A percentile compares a stretch with the other conserved stretches of the same genome.
These are phyloP conservation scores for Infundibulicybe gibba DNA, from an alignment of 768 basidiomycete species.

Conservation along the genomic window DNA sequence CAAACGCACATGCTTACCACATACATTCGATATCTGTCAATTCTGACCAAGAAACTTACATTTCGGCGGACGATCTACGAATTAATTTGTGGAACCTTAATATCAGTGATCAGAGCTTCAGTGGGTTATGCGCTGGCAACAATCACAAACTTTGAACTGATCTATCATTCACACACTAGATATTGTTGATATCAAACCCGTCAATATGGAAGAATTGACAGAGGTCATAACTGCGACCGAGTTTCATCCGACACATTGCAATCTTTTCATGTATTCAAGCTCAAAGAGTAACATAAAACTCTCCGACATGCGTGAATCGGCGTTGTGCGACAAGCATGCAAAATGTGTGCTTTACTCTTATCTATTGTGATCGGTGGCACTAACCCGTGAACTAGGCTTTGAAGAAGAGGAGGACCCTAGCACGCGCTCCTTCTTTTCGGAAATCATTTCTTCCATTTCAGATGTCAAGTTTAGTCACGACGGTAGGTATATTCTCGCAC, in stretches of 20 bases:
- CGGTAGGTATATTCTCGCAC: conserved; percentile 92
- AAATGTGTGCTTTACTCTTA: conserved; percentile 66
- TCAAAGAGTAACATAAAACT: conserved; percentile 99
- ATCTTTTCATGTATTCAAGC: conserved; percentile 99
- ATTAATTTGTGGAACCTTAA: conserved; percentile 99
- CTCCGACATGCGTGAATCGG: conserved; percentile 98
- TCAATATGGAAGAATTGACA: conserved; percentile 99
- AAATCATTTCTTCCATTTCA: conserved; percentile 99
- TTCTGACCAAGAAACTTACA: conserved; percentile 99
- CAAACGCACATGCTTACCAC: conserved; percentile 99
- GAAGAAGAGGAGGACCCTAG: conserved; percentile 99
- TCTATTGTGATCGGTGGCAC: conserved; percentile 7
- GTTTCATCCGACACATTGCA: conserved; percentile 97
- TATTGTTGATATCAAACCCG: conserved; percentile 99
- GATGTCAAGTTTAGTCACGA: conserved; percentile 99
- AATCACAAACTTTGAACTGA: no score
- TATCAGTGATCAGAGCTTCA: conserved; percentile 98
- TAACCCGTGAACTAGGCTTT: conserved; percentile 59
- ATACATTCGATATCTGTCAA: conserved; percentile 99
- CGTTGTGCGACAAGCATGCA: conserved; percentile 92
- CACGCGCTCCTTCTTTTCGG: conserved; percentile 97
- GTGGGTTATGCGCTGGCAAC: conserved; percentile 47
- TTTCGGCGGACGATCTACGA: conserved; percentile 97
- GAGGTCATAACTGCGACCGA: conserved; percentile 99
- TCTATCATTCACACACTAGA: conserved; percentile 45